Base-by-base conservation (phyloP, 345 rosid species). In the Adansonia digitata region DNA sequence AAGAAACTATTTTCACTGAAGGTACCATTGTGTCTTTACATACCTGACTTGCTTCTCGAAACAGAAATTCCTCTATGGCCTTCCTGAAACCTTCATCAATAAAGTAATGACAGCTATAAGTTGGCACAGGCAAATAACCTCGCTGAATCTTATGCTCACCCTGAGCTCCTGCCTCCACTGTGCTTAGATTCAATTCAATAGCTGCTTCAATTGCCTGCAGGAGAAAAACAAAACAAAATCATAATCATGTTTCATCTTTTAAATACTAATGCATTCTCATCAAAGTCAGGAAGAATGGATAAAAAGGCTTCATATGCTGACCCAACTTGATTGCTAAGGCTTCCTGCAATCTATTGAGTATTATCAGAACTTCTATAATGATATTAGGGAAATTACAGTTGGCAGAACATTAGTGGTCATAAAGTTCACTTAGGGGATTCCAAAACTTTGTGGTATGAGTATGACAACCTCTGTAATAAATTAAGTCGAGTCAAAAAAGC, bases 121-220 rank as follows among this genome's bases (percentile, higher is more conserved):
- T 94, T 74, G 81, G 84, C 45, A 92, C 97, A 0, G 98, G 98
- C 43, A 92, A 77, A 82, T 91, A 94, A 49, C 98, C 98, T 0
- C 98, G 90, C 73, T 91, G 97, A 74, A 94, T 90, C 84, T 94
- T 94, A 74, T 94, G 98, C 81, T 94, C 98, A 12, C 98, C 98
- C 75, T 94, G 98, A 69, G 98, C 98, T 82, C 98, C 97, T 5
- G 98, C 98, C 83, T 94, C 98, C 18, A 94, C 98, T 0, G 97
- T 86, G 49, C 34, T 65, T 40, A 65, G 34, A 12, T 65, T 24
- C 51, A 65, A 22, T 46, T 65, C 52, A 27, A 65, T 65, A 42
- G 70, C 70, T 4, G 70, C 70, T 65, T 65, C 70, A 26, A 65
- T 65, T 42, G 70, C 70, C 70, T 65, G 18, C 26, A 22, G 20